These are phyloP conservation scores for Monosporozyma yasuniensis DNA, from an alignment of 805 yeast species.

Conservation along the genomic window DNA sequence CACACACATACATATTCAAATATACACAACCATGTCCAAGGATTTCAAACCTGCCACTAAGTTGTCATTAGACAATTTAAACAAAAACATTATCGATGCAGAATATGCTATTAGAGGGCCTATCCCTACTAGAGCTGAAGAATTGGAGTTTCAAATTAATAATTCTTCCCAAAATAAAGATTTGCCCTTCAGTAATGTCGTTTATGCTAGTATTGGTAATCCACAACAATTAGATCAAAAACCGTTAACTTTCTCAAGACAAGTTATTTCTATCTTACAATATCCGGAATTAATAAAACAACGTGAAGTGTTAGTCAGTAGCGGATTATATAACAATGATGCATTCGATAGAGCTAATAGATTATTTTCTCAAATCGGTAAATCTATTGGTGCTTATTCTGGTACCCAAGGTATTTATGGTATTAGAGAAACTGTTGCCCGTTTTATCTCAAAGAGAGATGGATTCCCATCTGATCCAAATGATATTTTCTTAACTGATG, in stretches of 20 bases:
- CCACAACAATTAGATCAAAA: slow-evolving; percentile 94
- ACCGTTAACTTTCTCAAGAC: slow-evolving; percentile 89
- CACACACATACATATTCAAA: not conserved
- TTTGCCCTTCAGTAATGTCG: slow-evolving; percentile 67
- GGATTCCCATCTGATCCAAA: slow-evolving; percentile 59
- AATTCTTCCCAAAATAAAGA: slow-evolving; percentile 31
- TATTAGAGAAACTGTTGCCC: slow-evolving; percentile 69
- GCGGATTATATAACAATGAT: slow-evolving; percentile 45
- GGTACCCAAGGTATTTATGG: slow-evolving; percentile 78
- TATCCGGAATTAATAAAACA: slow-evolving; percentile 59
- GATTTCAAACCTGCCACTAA: slow-evolving; percentile 25
- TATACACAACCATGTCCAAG: not conserved
- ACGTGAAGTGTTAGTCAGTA: slow-evolving; percentile 5
- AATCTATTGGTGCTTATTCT: slow-evolving; percentile 92
- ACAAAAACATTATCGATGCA: slow-evolving; percentile 67
- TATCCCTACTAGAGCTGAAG: slow-evolving; percentile 86
- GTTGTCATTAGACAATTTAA: slow-evolving; percentile 46
- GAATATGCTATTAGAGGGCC: slow-evolving; percentile 96
- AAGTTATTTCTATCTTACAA: slow-evolving; percentile 77
- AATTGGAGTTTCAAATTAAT: slow-evolving; percentile 49
- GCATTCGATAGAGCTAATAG: slow-evolving; percentile 61
- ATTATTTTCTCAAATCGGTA: slow-evolving; percentile 49
- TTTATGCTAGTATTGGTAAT: slow-evolving; percentile 90
- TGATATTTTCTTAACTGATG: slow-evolving; percentile 76
- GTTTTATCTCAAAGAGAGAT: slow-evolving; percentile 71